phyloP scores from a whole-genome alignment of 306 rosid genomes.

The Ziziphus jujuba region DNA sequence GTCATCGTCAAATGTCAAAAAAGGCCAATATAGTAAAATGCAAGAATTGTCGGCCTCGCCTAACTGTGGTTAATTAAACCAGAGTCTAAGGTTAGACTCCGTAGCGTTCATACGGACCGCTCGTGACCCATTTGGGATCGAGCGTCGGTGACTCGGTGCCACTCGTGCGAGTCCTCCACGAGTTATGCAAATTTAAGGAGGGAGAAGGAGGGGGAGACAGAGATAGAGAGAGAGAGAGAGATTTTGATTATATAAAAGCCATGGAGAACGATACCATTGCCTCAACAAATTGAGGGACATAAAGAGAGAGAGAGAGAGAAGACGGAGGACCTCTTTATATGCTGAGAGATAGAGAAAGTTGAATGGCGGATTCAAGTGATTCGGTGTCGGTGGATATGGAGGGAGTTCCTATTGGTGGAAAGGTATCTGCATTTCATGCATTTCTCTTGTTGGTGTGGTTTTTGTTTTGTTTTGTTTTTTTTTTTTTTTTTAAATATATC shows the following conservation, averaged over 20 bases:
- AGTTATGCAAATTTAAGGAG: constrained; percentile 19
- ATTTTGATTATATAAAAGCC: constrained; percentile 12
- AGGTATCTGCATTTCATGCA: constrained; percentile 55
- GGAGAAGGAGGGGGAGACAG: not conserved
- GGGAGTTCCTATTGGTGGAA: constrained; percentile 61
- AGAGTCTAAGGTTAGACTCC: constrained; percentile 33
- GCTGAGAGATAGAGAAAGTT: constrained; percentile 10
- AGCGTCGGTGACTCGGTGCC: constrained; percentile 96
- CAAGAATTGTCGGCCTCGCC: constrained; percentile 57
- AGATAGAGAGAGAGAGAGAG: not conserved
- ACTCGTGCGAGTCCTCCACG: constrained; percentile 56
- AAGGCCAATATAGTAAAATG: constrained; percentile 25
- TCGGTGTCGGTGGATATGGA: constrained; percentile 90
- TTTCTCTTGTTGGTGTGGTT: not conserved
- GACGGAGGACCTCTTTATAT: not conserved
- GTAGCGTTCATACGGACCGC: constrained; percentile 49
- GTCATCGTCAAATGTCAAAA: not conserved
- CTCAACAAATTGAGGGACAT: constrained; percentile 25
- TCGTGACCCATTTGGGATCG: constrained; percentile 43
- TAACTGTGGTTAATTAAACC: constrained; percentile 70
- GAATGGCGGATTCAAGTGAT: constrained; percentile 76
- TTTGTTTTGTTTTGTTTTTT: not conserved
- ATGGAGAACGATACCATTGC: constrained; percentile 28
- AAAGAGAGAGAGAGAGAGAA: not conserved
- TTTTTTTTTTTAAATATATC: not conserved